phyloP scores from a whole-genome alignment of 2,329 filamentous ascomycete species.

The Aurifilum marmelostoma region DNA sequence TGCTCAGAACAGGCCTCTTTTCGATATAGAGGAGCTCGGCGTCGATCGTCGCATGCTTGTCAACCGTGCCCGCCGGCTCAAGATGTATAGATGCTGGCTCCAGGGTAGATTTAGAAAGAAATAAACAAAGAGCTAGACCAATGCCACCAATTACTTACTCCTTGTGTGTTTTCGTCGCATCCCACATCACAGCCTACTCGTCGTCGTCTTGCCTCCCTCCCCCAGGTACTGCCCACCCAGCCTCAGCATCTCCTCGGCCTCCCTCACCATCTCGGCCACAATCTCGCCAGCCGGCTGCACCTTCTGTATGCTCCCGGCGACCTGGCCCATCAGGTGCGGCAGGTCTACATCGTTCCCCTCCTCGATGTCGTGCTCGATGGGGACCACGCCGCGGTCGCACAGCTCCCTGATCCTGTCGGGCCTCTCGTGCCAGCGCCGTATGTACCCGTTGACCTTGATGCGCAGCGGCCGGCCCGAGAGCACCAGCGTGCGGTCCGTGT shows the following conservation, averaged over 20 bases:
- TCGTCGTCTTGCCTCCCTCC: constrained; percentile 28
- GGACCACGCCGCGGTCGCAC: constrained; percentile 76
- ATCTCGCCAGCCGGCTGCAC: constrained; percentile 83
- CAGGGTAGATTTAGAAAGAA: constrained; percentile 80
- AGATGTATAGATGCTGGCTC: constrained; percentile 99
- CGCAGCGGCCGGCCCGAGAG: constrained; percentile 80
- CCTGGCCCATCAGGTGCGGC: constrained; percentile 93
- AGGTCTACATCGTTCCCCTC: constrained; percentile 80
- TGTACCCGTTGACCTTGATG: constrained; percentile 81
- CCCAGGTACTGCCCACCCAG: constrained; percentile 63
- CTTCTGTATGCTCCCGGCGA: constrained; percentile 75
- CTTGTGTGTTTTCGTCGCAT: too few relatives aligned
- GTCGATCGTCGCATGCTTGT: constrained; percentile 88
- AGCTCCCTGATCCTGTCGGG: constrained; percentile 76
- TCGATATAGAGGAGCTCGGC: constrained; percentile 78
- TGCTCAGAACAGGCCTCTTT: constrained; percentile 41
- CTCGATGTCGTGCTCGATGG: constrained; percentile 81
- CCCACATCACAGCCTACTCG: constrained; percentile 22
- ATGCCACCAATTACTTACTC: too few relatives aligned
- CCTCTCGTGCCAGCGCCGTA: constrained; percentile 76
- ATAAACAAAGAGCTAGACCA: constrained; percentile 45
- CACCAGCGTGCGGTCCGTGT: constrained; percentile 82
- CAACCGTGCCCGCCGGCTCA: constrained; percentile 85
- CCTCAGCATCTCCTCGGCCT: constrained; percentile 71
- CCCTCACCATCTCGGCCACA: constrained; percentile 85